A percentile compares a stretch with the other conserved stretches of the same genome.
Conservation (phyloP, 2,329 filamentous ascomycete species). For the Diaporthe citrichinensis region DNA sequence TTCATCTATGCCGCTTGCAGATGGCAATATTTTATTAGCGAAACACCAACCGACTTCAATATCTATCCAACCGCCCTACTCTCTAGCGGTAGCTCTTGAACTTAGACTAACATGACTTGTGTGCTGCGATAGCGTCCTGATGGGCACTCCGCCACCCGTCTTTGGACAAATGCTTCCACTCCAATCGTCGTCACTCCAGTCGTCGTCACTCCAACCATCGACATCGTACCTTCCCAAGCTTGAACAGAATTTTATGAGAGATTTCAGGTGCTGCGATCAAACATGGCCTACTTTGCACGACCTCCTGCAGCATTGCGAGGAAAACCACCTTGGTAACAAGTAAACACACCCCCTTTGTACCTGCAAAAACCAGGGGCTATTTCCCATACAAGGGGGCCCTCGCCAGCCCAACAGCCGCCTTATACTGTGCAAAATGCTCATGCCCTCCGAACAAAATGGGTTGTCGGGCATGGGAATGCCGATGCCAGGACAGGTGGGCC, state of each 20-base stretch:
- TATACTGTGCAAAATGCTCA: conserved; percentile 32
- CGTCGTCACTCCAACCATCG: conserved; percentile 96
- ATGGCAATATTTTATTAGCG: too few species aligned
- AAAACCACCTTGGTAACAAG: too few species aligned
- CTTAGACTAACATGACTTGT: conserved; percentile 48
- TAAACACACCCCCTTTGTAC: conserved; percentile 53
- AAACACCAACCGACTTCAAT: too few species aligned
- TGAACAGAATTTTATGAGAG: conserved; percentile 97
- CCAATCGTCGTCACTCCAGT: too few species aligned
- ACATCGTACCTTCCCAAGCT: conserved; percentile 97
- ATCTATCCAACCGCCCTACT: conserved; percentile 13
- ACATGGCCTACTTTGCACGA: conserved; percentile 94
- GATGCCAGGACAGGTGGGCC: too few species aligned
- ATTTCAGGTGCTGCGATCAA: conserved; percentile 95
- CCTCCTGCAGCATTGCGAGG: conserved; percentile 95
- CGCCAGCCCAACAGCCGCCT: conserved; percentile 36
- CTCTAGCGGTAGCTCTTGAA: conserved; percentile 7
- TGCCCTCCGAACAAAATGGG: too few species aligned
- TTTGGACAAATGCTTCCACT: too few species aligned
- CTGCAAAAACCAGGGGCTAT: conserved; percentile 34
- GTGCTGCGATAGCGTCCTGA: conserved; percentile 79
- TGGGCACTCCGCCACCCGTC: conserved; percentile 98
- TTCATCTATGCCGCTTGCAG: too few species aligned
- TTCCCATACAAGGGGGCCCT: conserved; percentile 33
- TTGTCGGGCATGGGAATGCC: too few species aligned